Conservation (phyloP, 2,329 filamentous ascomycete species). For the Ophiocordyceps camponoti-leonardi region DNA sequence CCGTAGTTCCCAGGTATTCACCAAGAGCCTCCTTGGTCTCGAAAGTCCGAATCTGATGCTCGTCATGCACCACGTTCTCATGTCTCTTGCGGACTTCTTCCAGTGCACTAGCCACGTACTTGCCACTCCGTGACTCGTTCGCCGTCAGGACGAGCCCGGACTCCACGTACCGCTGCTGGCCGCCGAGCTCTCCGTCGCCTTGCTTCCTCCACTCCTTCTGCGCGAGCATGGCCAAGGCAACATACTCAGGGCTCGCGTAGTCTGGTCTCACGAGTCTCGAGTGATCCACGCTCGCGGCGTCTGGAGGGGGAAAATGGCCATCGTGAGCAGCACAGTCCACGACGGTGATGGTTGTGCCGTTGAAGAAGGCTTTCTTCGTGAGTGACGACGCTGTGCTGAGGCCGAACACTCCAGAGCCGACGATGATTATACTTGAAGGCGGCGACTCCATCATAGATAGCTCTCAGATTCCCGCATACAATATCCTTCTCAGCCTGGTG, state of each 20-base stretch:
- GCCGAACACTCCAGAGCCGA: slow-evolving; percentile 52
- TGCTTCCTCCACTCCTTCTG: slow-evolving; percentile 50
- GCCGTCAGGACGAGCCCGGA: slow-evolving; percentile 50
- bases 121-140: slow-evolving; percentile 19
- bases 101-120: slow-evolving; percentile 20
- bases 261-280: slow-evolving; percentile 53
- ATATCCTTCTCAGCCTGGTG: too few species aligned
- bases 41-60: slow-evolving; percentile 25
- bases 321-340: slow-evolving; percentile 31
- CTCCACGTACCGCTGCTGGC: slow-evolving; percentile 51
- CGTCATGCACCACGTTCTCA: slow-evolving; percentile 31
- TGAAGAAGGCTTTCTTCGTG: slow-evolving; percentile 39
- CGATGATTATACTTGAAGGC: slow-evolving; percentile 42
- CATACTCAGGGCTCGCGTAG: slow-evolving; percentile 67
- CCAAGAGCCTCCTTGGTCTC: slow-evolving; percentile 26
- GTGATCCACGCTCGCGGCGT: slow-evolving; percentile 43
- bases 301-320: slow-evolving; percentile 39
- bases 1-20: slow-evolving; percentile 26
- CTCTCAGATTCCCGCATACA: too few species aligned
- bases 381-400: slow-evolving; percentile 50
- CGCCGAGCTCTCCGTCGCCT: slow-evolving; percentile 37
- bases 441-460: slow-evolving; percentile 10
- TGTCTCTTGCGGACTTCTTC: slow-evolving; percentile 44
- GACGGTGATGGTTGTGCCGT: slow-evolving; percentile 36
- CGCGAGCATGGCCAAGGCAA: slow-evolving; percentile 53